Percentiles rank a stretch among this genome's conserved stretches.
These are phyloP conservation scores for Fraxinus sp. DNA, from an alignment of 305 asterid genomes.

Conservation along the genomic window DNA sequence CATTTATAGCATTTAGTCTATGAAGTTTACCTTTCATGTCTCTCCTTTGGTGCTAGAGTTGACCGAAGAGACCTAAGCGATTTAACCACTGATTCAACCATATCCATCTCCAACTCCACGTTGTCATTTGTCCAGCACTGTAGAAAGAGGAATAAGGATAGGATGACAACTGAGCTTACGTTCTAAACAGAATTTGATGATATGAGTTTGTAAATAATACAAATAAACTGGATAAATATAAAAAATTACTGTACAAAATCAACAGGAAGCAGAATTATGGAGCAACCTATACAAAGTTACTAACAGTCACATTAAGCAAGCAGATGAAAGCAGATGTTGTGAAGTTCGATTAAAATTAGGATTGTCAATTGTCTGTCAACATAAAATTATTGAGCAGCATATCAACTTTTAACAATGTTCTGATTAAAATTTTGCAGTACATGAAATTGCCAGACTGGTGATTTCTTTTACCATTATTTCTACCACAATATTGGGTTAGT, in stretches of 20 bases:
- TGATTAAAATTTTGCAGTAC: background rate
- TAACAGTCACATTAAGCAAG: background rate
- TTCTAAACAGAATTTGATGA: background rate
- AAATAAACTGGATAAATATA: constrained; percentile 8
- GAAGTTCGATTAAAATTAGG: background rate
- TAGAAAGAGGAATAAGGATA: constrained; percentile 12
- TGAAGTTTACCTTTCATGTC: constrained; percentile 54
- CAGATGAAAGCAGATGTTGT: background rate
- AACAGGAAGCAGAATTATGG: background rate
- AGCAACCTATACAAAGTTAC: background rate
- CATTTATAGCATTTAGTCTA: background rate
- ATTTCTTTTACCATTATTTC: background rate
- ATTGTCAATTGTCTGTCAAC: background rate
- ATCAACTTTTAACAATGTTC: background rate
- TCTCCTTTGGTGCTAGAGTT: constrained; percentile 67
- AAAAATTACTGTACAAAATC: background rate
- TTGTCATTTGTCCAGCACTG: constrained; percentile 76
- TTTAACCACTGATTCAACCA: constrained; percentile 61
- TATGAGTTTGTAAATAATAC: background rate
- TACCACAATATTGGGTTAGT: constrained; percentile 26
- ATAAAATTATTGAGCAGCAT: background rate
- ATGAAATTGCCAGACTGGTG: background rate
- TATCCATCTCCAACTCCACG: constrained; percentile 74
- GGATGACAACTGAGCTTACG: background rate
- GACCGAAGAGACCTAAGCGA: constrained; percentile 74